Conservation (phyloP, 2,329 filamentous ascomycete genomes). For the Thermoascus crustaceus region DNA sequence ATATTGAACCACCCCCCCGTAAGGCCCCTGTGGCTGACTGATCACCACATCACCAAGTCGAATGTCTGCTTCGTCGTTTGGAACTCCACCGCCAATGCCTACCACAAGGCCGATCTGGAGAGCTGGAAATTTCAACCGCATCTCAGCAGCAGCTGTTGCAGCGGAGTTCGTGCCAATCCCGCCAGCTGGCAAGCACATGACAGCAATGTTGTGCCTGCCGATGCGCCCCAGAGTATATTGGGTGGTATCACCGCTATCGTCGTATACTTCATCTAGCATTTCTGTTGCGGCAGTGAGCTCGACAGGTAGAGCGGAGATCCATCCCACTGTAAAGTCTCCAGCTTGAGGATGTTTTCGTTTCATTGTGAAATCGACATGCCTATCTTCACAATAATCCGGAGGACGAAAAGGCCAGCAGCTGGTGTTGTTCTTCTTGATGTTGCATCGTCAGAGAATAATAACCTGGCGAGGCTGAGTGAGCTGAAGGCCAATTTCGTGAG, state of each 20-base stretch:
- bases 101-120: constrained; percentile 31
- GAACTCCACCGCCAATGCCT: constrained; percentile 32
- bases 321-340: constrained; percentile 4
- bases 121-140: constrained; percentile 13
- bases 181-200: constrained; percentile 24
- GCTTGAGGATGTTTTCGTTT: not conserved
- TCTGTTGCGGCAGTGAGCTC: constrained; percentile 2
- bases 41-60: constrained; percentile 24
- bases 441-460: no score
- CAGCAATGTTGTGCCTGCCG: constrained; percentile 25
- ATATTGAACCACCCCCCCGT: constrained; percentile 20
- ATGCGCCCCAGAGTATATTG: constrained; percentile 20
- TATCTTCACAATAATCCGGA: no score
- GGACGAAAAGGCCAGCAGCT: no score
- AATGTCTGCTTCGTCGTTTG: constrained; percentile 17
- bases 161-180: constrained; percentile 21
- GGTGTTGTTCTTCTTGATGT: no score
- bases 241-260: constrained; percentile 11
- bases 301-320: constrained; percentile 6
- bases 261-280: constrained; percentile 5
- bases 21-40: constrained; percentile 7
- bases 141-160: constrained; percentile 8
- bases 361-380: no score
- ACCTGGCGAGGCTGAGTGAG: no score
- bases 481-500: no score